Evolutionary conservation across 306 rosid genomes (phyloP).

Genomic region (Quercus robur): DNA sequence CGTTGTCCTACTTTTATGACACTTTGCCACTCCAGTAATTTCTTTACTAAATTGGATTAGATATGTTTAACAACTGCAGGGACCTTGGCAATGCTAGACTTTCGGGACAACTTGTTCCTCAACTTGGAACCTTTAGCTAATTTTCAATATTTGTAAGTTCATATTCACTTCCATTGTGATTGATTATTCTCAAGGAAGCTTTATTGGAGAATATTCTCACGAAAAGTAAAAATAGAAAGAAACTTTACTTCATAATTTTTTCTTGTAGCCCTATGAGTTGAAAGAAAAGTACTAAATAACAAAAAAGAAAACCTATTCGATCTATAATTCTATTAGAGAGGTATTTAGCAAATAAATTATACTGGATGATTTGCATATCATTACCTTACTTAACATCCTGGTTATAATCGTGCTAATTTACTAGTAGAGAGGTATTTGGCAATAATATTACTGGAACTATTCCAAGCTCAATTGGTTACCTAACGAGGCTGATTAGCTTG

Average conservation of each 20-base stretch:
- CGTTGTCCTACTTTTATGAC: background rate
- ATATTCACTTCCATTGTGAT: background rate
- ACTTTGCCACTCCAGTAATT: background rate
- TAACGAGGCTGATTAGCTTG: constrained; percentile 11
- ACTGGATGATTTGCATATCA: too few relatives aligned
- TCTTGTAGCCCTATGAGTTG: too few relatives aligned
- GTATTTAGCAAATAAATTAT: too few relatives aligned
- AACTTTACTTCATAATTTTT: too few relatives aligned
- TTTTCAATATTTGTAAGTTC: constrained; percentile 26
- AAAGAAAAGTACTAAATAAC: too few relatives aligned
- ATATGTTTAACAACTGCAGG: constrained; percentile 11
- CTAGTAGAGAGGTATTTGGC: constrained; percentile 8
- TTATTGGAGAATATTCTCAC: background rate
- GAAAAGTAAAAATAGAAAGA: background rate
- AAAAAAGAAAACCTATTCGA: too few relatives aligned
- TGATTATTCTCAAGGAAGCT: background rate
- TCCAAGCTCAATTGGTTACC: constrained; percentile 19
- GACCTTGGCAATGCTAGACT: constrained; percentile 25
- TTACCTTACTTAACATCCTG: background rate
- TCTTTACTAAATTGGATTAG: background rate
- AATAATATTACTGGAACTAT: constrained; percentile 25
- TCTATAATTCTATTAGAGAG: too few relatives aligned
- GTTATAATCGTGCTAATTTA: background rate
- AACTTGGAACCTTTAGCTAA: constrained; percentile 26
- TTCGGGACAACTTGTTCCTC: constrained; percentile 22